These are phyloP conservation scores for Populus ilicifolia DNA, from an alignment of 345 rosid genomes.

Conservation along the genomic window DNA sequence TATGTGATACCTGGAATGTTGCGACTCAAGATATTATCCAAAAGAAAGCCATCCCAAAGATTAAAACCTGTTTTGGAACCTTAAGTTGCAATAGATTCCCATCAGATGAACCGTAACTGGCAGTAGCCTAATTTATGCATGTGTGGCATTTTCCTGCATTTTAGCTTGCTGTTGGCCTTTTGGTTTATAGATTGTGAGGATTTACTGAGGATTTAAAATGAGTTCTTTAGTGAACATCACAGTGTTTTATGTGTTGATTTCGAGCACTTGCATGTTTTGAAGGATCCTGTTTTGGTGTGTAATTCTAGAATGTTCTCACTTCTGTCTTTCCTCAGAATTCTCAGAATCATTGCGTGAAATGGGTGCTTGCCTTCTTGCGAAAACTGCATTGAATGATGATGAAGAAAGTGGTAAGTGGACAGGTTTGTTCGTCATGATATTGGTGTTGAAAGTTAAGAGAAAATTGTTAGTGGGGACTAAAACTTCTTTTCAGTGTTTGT, in stretches of 20 bases:
- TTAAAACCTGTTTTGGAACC: background rate
- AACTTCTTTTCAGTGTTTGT: background rate
- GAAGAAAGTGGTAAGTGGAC: slow-evolving; percentile 66
- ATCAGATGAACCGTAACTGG: background rate
- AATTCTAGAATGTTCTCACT: background rate
- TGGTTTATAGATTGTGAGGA: background rate
- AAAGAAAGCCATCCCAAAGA: background rate
- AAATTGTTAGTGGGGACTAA: background rate
- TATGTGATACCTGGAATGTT: background rate
- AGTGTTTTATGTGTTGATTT: background rate
- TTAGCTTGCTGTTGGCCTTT: background rate
- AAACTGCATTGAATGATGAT: slow-evolving; percentile 64
- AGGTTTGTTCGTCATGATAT: background rate
- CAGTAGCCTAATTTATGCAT: background rate
- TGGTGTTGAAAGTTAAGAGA: background rate
- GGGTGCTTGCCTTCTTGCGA: slow-evolving; percentile 88
- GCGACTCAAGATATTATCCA: background rate
- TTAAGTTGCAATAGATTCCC: background rate
- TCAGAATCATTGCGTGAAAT: slow-evolving; percentile 88
- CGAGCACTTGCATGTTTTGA: background rate
- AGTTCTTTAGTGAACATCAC: background rate
- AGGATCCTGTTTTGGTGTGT: slow-evolving; percentile 4
- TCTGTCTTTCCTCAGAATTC: slow-evolving; percentile 50
- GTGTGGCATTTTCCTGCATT: background rate
- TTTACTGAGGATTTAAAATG: background rate